Base-by-base conservation (phyloP, 257 asterid species). In the Orobanche coerulescens region DNA sequence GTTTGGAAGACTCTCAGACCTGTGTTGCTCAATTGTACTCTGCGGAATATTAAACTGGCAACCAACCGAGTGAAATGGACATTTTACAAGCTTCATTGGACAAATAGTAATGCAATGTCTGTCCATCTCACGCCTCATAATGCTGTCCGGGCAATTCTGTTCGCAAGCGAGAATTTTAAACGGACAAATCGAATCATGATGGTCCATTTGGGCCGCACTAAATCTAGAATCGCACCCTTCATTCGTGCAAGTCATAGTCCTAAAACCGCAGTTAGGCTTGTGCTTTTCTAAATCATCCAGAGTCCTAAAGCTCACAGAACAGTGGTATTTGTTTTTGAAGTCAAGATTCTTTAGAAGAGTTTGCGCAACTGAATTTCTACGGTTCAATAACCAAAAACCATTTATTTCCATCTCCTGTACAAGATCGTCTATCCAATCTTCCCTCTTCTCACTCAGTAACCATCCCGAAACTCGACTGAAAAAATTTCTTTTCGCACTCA, bases 61-160 rank as follows among this genome's bases (percentile, higher is more conserved):
- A 14, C 59, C 59, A 11, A 53, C 37, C 22, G 59, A 26, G 23
- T 53, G 18, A 53, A 53, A 53, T 4, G 59, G 59, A 12, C 59
- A 53, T 23, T 53, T 53, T 2, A 53, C 59, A 16, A 53, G 59
- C 59, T 53, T 53, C 59, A 53, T 53, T 2, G 59, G 59, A 14
- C 59, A 53, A 25, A 53, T 9, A 14, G 59, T 53, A 1, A 53
- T 53, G 13, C 59, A 53, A 15, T 53, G 59, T 14, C 59, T 53
- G n/a, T 53, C 59, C 59, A 53, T 53, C 22, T 53, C 59, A 24
- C 58, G 59, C 13, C 59, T 53, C 59, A 53, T 53, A 1, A 53
- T 53, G 14, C 37, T 25, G 9, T 53, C 59, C 13, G 20, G 13
- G 39, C 59, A 53, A 6, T 53, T 53, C 39, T 53, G 59, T 23